These are phyloP conservation scores for Caryopteris hybrid DNA, from an alignment of 305 asterid species.

Conservation along the genomic window DNA sequence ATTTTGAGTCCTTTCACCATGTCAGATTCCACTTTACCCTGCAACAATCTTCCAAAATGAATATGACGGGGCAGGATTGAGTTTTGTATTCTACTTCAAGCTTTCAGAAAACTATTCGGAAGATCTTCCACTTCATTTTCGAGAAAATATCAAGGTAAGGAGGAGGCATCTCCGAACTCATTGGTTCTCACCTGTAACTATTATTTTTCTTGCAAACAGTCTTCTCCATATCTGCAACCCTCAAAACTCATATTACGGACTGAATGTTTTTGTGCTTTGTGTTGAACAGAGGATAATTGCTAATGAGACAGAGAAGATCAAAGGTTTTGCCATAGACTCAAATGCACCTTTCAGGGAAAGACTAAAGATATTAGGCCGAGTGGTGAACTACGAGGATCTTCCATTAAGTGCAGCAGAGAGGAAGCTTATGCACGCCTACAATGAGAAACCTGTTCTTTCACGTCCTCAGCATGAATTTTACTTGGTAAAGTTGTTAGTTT, in stretches of 20 bases:
- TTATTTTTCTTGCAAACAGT: not conserved
- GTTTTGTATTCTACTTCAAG: slow-evolving; percentile 75
- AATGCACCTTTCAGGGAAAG: slow-evolving; percentile 73
- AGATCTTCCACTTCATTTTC: slow-evolving; percentile 72
- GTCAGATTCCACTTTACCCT: slow-evolving; percentile 82
- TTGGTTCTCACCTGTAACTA: not conserved
- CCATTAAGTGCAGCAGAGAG: slow-evolving; percentile 68
- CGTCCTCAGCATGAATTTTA: slow-evolving; percentile 95
- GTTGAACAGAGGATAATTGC: slow-evolving; percentile 59
- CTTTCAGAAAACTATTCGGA: slow-evolving; percentile 66
- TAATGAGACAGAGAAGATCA: slow-evolving; percentile 71
- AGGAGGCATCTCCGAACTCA: slow-evolving; percentile 5
- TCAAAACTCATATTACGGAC: not conserved
- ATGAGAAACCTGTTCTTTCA: slow-evolving; percentile 90
- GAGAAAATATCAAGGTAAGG: slow-evolving; percentile 74
- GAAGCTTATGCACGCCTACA: slow-evolving; percentile 85
- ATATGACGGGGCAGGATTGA: slow-evolving; percentile 80
- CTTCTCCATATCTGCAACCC: not conserved
- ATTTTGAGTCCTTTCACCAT: not conserved
- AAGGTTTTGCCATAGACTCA: slow-evolving; percentile 72
- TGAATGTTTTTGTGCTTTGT: not conserved
- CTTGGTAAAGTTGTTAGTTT: slow-evolving; percentile 41
- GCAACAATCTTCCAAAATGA: slow-evolving; percentile 75
- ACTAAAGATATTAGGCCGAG: slow-evolving; percentile 76
- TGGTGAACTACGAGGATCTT: slow-evolving; percentile 71